Percentiles rank a stretch among this genome's conserved stretches.
These are phyloP conservation scores for Suillus variegatus DNA, from an alignment of 768 basidiomycete species.

Conservation along the genomic window DNA sequence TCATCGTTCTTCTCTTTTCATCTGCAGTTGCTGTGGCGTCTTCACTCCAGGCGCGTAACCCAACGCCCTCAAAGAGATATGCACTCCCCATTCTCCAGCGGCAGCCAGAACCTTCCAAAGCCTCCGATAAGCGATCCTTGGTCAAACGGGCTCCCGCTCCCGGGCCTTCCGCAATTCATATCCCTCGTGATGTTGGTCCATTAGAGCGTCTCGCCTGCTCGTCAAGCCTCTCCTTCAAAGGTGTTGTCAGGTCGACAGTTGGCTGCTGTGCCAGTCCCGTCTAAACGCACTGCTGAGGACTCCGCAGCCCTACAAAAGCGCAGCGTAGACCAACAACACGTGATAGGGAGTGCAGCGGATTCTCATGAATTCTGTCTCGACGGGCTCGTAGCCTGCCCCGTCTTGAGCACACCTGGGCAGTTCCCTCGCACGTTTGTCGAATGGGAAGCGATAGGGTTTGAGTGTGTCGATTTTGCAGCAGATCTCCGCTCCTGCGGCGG, in stretches of 20 bases:
- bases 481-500: conserved; percentile 34
- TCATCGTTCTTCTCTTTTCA: conserved; percentile 5
- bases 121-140: neutral
- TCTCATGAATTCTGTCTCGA: conserved; percentile 23
- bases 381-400: conserved; percentile 23
- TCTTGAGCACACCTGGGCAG: conserved; percentile 9
- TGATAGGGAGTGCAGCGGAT: conserved; percentile 15
- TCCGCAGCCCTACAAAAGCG: conserved; percentile 8
- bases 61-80: conserved; percentile 11
- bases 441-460: conserved; percentile 21
- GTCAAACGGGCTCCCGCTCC: neutral
- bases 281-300: conserved; percentile 4
- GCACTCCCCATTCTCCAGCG: neutral
- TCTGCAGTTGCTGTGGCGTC: neutral
- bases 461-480: conserved; percentile 30
- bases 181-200: neutral
- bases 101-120: neutral
- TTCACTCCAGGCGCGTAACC: conserved; percentile 5
- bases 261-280: neutral
- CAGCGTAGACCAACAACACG: conserved; percentile 16
- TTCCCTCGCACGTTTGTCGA: conserved; percentile 16
- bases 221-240: conserved; percentile 9
- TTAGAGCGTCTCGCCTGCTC: neutral
- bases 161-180: neutral
- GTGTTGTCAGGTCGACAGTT: neutral